A percentile compares a stretch with the other conserved stretches of the same genome.
phyloP scores from a whole-genome alignment of 1,139 yeast species.

The Candida smagusa region DNA sequence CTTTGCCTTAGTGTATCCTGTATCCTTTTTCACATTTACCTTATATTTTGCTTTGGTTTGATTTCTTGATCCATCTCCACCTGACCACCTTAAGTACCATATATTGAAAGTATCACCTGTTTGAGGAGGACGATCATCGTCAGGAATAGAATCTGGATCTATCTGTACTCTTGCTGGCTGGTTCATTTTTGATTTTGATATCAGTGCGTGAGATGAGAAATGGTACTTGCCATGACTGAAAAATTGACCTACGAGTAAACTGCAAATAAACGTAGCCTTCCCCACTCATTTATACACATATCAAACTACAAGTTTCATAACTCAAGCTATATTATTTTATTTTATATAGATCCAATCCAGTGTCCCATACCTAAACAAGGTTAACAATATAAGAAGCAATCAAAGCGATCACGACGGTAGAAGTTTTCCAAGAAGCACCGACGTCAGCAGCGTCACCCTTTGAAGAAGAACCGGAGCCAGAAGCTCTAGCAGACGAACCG shows the following conservation, averaged over 20 bases:
- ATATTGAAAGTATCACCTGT: conserved; percentile 78
- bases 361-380: conserved; percentile 19
- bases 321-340: too few species aligned
- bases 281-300: too few species aligned
- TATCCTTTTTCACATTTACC: conserved; percentile 59
- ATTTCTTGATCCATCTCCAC: conserved; percentile 49
- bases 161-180: conserved; percentile 64
- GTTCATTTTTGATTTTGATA: neutral
- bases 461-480: conserved; percentile 9
- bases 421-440: conserved; percentile 36
- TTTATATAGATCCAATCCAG: too few species aligned
- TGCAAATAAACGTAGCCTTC: too few species aligned
- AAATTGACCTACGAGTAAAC: too few species aligned
- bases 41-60: conserved; percentile 41
- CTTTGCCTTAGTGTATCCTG: conserved; percentile 76
- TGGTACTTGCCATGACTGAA: too few species aligned
- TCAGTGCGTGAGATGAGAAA: too few species aligned
- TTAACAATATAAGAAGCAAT: conserved; percentile 39
- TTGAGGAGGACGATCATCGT: conserved; percentile 71
- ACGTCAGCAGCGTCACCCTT: conserved; percentile 13
- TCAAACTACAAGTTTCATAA: too few species aligned
- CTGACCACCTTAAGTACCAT: conserved; percentile 89
- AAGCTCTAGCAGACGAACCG: conserved; percentile 4
- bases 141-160: conserved; percentile 58
- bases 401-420: conserved; percentile 35